Percentiles rank a stretch among this genome's conserved stretches.
Conservation (phyloP, 202 grass and related monocot genomes). For the Tripidium arundinaceum region DNA sequence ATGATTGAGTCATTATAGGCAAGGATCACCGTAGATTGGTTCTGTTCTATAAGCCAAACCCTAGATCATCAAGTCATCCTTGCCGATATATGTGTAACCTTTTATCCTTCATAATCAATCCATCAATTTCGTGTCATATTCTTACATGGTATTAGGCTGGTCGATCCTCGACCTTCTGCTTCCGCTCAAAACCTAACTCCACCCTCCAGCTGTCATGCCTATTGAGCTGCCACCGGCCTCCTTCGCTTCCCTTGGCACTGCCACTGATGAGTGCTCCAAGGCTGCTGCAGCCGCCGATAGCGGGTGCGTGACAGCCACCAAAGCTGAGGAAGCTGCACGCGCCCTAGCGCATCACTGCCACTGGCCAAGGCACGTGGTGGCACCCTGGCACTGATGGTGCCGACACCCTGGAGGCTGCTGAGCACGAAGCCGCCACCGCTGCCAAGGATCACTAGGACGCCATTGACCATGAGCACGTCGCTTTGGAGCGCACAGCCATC, state of each 20-base stretch:
- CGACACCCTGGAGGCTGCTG: neutral
- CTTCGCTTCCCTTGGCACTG: neutral
- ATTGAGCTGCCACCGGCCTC: neutral
- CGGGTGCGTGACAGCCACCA: neutral
- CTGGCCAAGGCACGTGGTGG: neutral
- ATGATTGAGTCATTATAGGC: neutral
- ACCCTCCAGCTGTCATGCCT: neutral
- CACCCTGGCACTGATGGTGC: neutral
- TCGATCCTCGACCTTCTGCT: neutral
- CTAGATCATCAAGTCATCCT: neutral
- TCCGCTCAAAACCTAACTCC: neutral
- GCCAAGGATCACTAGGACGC: neutral
- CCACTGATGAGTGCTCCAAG: neutral
- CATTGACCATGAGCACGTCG: neutral
- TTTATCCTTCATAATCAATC: neutral
- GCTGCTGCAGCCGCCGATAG: neutral
- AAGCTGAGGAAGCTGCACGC: neutral
- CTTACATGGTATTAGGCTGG: neutral
- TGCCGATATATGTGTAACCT: neutral
- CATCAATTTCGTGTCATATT: neutral
- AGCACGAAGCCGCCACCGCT: neutral
- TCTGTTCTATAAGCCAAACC: neutral
- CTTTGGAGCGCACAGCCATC: neutral
- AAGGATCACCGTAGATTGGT: neutral
- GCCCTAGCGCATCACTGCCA: neutral